Evolutionary conservation across 2,329 filamentous ascomycete species (phyloP).

Genomic region (Fusarium anthophilum): DNA sequence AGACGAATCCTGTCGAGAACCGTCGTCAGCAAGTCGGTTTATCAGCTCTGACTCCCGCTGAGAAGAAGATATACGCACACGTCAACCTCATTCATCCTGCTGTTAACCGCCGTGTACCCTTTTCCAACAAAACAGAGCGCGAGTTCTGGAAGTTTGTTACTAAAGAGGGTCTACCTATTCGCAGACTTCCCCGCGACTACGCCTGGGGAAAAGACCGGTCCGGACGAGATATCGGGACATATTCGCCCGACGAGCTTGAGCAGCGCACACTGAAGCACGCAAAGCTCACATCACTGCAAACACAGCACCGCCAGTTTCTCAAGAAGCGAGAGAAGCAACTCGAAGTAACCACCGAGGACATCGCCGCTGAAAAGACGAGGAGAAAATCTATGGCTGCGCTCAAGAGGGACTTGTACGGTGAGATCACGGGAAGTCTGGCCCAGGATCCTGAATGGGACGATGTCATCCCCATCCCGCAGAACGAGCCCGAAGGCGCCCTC

Average conservation of each 20-base stretch:
- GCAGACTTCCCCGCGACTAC: slow-evolving; percentile 52
- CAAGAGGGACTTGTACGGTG: slow-evolving; percentile 62
- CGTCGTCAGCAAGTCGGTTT: slow-evolving; percentile 56
- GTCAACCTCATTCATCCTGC: slow-evolving; percentile 56
- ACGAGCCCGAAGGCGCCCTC: slow-evolving; percentile 84
- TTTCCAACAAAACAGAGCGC: slow-evolving; percentile 60
- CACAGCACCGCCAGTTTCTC: slow-evolving; percentile 57
- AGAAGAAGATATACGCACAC: slow-evolving; percentile 61
- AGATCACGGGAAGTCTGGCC: slow-evolving; percentile 56
- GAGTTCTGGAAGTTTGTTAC: slow-evolving; percentile 67
- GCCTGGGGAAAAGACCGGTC: slow-evolving; percentile 62
- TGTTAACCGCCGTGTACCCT: slow-evolving; percentile 47
- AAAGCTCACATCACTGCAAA: slow-evolving; percentile 54
- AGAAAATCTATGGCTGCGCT: slow-evolving; percentile 62
- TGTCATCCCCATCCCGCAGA: slow-evolving; percentile 81
- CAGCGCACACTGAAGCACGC: slow-evolving; percentile 54
- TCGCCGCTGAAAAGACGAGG: slow-evolving; percentile 57
- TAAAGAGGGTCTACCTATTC: slow-evolving; percentile 61
- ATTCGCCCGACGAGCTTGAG: slow-evolving; percentile 57
- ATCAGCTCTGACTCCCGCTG: slow-evolving; percentile 56
- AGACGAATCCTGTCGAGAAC: slow-evolving; percentile 60
- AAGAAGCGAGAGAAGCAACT: slow-evolving; percentile 46
- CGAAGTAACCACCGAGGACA: slow-evolving; percentile 48
- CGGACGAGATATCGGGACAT: slow-evolving; percentile 60
- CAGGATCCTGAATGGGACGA: slow-evolving; percentile 84